These are phyloP conservation scores for Rhododendron ovatum DNA, from an alignment of 148 eudicot genomes.

Conservation along the genomic window DNA sequence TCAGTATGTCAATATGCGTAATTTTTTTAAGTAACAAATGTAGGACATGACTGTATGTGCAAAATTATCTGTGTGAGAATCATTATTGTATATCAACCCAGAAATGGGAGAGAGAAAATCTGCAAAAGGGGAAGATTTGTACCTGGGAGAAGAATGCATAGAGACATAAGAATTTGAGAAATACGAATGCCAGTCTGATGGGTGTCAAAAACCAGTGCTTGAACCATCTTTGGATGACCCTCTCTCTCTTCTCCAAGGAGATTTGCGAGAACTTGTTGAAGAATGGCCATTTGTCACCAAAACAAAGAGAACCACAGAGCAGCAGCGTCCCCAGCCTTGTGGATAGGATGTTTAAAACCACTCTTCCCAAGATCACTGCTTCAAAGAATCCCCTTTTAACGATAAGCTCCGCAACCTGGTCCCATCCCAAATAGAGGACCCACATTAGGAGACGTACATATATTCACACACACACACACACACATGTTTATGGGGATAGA, in stretches of 20 bases:
- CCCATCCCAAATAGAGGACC: not conserved
- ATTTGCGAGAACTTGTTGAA: slow-evolving; percentile 47
- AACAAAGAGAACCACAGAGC: slow-evolving; percentile 48
- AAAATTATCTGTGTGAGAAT: no score
- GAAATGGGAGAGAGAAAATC: not conserved
- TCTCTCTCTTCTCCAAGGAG: slow-evolving; percentile 47
- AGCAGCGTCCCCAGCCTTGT: slow-evolving; percentile 62
- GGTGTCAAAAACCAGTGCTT: slow-evolving; percentile 37
- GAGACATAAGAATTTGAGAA: slow-evolving; percentile 52
- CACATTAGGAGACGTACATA: not conserved
- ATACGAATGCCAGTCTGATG: slow-evolving; percentile 49
- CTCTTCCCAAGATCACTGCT: slow-evolving; percentile 34
- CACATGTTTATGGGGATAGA: no score
- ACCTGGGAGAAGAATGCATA: slow-evolving; percentile 58
- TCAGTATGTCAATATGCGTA: not conserved
- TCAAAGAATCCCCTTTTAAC: slow-evolving; percentile 38
- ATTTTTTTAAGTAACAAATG: not conserved
- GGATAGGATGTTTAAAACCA: slow-evolving; percentile 38
- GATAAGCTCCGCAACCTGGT: slow-evolving; percentile 41
- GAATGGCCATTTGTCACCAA: slow-evolving; percentile 54
- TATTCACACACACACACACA: not conserved
- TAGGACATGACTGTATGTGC: no score
- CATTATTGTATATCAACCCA: no score
- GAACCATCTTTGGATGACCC: slow-evolving; percentile 51
- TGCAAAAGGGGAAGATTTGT: not conserved